These are phyloP conservation scores for Wickerhamomyces silvicola DNA, from an alignment of 805 yeast species.

Conservation along the genomic window DNA sequence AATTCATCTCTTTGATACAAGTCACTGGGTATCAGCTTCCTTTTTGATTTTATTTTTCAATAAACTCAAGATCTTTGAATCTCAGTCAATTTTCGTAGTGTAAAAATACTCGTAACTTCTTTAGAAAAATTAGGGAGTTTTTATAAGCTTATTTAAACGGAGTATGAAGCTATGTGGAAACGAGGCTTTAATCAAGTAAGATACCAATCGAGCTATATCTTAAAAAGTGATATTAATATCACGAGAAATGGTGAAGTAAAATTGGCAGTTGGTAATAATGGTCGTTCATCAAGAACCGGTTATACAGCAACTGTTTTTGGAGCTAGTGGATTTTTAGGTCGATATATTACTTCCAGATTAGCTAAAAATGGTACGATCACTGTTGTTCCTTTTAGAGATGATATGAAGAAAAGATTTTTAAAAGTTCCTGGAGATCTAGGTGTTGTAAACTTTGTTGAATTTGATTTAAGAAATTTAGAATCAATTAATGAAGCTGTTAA, in stretches of 20 bases:
- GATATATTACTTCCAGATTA: conserved; percentile 60
- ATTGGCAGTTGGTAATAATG: conserved; percentile 69
- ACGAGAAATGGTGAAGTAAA: conserved; percentile 72
- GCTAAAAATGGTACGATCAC: conserved; percentile 79
- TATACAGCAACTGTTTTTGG: conserved; percentile 88
- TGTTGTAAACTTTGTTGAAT: conserved; percentile 76
- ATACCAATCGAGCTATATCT: conserved; percentile 14
- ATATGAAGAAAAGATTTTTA: conserved; percentile 66
- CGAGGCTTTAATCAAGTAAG: conserved; percentile 8
- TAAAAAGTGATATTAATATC: conserved; percentile 58
- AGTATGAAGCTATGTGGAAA: not conserved
- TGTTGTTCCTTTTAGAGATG: conserved; percentile 78
- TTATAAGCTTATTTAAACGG: no score
- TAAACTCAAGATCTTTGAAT: no score
- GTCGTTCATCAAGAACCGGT: conserved; percentile 80
- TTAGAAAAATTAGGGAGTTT: no score
- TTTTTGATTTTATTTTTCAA: no score
- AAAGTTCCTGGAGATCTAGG: conserved; percentile 85
- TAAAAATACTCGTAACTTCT: no score
- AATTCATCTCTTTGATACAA: no score
- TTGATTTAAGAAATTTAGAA: conserved; percentile 71
- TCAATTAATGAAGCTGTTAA: conserved; percentile 73
- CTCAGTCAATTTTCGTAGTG: no score
- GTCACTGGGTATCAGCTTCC: no score
- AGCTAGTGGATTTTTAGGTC: conserved; percentile 72